Percentiles rank a stretch among this genome's conserved stretches.
phyloP scores from a whole-genome alignment of 2,329 filamentous ascomycete genomes.

The Lizonia empirigonia region DNA sequence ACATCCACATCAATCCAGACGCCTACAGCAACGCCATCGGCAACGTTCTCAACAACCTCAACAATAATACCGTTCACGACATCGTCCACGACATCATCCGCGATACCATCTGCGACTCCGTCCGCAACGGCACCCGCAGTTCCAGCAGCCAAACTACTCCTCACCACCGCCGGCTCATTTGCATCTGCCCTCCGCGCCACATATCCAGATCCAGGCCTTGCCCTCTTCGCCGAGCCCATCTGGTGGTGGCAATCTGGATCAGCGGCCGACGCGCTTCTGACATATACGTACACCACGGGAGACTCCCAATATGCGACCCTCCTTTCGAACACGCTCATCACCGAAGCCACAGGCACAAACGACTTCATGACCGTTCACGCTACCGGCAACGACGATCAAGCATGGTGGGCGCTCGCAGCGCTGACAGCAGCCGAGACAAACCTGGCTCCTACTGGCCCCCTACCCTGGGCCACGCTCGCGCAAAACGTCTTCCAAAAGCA shows the following conservation, averaged over 20 bases:
- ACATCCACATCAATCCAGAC: background rate
- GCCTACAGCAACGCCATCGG: background rate
- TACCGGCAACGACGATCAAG: constrained; percentile 73
- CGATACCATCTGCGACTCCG: background rate
- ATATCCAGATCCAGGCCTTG: constrained; percentile 27
- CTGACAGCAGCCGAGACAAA: constrained; percentile 70
- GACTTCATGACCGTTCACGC: constrained; percentile 50
- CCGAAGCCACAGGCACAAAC: constrained; percentile 31
- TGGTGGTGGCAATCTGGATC: constrained; percentile 44
- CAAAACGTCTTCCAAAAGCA: constrained; percentile 75
- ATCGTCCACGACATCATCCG: background rate
- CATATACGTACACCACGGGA: constrained; percentile 51
- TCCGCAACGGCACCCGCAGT: constrained; percentile 1
- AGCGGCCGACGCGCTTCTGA: constrained; percentile 35
- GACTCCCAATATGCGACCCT: constrained; percentile 49
- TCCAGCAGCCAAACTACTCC: constrained; percentile 17
- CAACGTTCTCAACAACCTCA: background rate
- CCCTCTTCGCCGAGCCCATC: constrained; percentile 27
- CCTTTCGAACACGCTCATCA: constrained; percentile 33
- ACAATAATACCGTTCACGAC: background rate
- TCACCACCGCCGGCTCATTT: constrained; percentile 21
- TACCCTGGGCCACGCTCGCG: constrained; percentile 67
- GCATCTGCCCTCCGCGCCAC: constrained; percentile 24
- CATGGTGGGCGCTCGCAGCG: constrained; percentile 72
- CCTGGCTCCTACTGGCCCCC: constrained; percentile 57